Base-by-base conservation (phyloP, 805 yeast species). In the Ascoidea asiatica region DNA sequence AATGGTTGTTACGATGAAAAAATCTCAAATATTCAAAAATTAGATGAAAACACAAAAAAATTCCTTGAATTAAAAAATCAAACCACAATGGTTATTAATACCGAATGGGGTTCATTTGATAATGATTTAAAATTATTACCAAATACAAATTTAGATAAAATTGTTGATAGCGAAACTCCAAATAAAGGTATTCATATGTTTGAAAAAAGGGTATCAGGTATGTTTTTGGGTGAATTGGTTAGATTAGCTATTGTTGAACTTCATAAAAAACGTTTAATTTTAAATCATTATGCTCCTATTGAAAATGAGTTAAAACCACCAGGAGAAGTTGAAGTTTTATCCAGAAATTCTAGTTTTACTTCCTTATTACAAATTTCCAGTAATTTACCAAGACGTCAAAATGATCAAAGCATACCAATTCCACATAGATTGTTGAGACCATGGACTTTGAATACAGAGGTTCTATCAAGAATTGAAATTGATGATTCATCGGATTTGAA, bases 91-190 rank as follows among this genome's bases (percentile, higher is more conserved):
- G 83, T 87, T 50, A 73, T 89, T 54, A 89, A 89, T 66, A 89
- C 96, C 40, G 98, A 92, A 64, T 92, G 97, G 96, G 97, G 97
- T 50, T 87, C 96, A 39, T 90, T 89, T 56, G 97, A 90, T 63
- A 90, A 90, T 58, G 79, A 76, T 19, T 69, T 88, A 49, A 69
- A 75, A 52, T 67, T 78, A 38, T 68, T 90, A 50, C 97, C 97
- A 48, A 72, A 68, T 42, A 84, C 95, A 4, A 73, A 76, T 48
- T 89, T 79, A 60, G 98, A 90, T 65, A 61, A 65, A 42, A 67
- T 64, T 21, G 77, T 90, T 51, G 95, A 90, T 60, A 59, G 65
- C 23, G 71, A 69, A 50, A 83, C 96, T 20, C 72, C 92, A 8
- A 90, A 90, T 61, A 79, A 77, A 37, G 94, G 94, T 5, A 85